Conservation (phyloP, 164 flowering plant genomes). For the Sextonia rubra region DNA sequence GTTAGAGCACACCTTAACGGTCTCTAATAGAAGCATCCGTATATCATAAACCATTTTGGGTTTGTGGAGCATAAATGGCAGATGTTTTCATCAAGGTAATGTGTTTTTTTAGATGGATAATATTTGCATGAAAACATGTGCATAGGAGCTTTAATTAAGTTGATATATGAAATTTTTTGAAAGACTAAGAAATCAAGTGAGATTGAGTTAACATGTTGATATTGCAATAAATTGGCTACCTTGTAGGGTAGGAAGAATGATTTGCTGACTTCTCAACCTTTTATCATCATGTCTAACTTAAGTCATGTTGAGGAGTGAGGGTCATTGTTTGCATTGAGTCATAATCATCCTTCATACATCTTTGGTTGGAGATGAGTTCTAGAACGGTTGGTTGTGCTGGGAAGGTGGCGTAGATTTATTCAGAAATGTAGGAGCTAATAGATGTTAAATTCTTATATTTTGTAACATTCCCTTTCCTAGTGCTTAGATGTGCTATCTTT, state of each 20-base stretch:
- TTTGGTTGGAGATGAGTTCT: neutral
- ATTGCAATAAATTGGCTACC: neutral
- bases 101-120: neutral
- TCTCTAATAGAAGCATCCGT: neutral
- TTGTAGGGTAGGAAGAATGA: neutral
- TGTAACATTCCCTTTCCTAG: neutral
- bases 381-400: neutral
- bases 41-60: neutral
- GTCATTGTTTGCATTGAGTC: neutral
- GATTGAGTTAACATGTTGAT: too few relatives aligned
- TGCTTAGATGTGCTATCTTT: neutral
- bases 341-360: neutral
- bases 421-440: neutral
- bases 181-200: too few relatives aligned
- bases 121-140: neutral
- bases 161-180: too few relatives aligned
- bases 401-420: neutral
- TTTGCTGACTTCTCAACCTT: neutral
- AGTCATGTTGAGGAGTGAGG: neutral
- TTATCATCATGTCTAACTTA: neutral
- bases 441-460: neutral
- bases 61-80: neutral
- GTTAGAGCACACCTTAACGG: too few relatives aligned
- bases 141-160: neutral
- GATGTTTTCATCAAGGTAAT: neutral